phyloP scores from a whole-genome alignment of 805 yeast genomes.

The Yarrowia divulgata region DNA sequence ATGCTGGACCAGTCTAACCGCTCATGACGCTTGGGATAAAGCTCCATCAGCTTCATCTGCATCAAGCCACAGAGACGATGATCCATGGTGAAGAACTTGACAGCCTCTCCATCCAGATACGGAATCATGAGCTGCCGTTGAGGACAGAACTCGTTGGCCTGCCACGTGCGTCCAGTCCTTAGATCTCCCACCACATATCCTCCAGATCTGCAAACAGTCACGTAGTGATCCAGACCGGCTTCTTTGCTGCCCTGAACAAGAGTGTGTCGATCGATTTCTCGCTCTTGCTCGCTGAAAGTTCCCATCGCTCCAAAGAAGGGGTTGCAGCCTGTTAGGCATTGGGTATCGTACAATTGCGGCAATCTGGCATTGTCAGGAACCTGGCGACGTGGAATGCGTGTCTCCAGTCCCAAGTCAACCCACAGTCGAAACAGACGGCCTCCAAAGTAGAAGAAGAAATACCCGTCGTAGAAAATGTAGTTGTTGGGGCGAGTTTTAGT shows the following conservation, averaged over 20 bases:
- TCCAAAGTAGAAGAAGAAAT: not conserved
- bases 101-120: not conserved
- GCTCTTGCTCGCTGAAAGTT: not conserved
- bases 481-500: too few species aligned
- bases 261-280: not conserved
- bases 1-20: too few species aligned
- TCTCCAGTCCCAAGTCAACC: constrained; percentile 3
- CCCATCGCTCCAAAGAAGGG: not conserved
- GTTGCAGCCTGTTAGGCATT: not conserved
- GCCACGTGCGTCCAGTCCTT: not conserved
- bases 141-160: not conserved
- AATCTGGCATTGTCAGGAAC: too few species aligned
- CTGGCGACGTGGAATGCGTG: not conserved
- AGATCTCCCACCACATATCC: not conserved
- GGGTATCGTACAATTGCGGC: not conserved
- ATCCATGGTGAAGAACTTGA: not conserved
- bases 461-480: not conserved
- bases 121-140: not conserved
- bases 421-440: constrained; percentile 1
- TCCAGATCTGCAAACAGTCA: not conserved
- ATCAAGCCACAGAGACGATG: not conserved
- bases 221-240: not conserved
- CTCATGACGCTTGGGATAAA: too few species aligned
- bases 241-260: not conserved
- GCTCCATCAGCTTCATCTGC: too few species aligned